Base-by-base conservation (phyloP, 345 rosid genomes). In the Microthlaspi erraticum region DNA sequence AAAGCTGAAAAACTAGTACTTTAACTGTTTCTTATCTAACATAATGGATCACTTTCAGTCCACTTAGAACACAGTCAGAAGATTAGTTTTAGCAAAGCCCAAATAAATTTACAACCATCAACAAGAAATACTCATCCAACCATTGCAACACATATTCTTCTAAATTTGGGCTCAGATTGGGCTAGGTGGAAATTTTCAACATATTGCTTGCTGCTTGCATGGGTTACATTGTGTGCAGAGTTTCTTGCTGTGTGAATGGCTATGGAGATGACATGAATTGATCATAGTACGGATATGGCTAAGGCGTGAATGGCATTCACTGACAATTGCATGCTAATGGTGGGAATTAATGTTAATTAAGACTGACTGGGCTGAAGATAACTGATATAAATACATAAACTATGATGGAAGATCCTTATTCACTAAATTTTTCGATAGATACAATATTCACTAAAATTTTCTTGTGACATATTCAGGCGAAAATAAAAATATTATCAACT, bases 11-110 rank as follows among this genome's bases (percentile, higher is more conserved):
- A 50, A 50, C 33, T 20, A 50, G 55, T 50, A 29, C 14, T 49
- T 6, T 13, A 43, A 5, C 6, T 51, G 56, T 29, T 29, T 52
- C 37, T 29, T 52, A n/a, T n/a, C n/a, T n/a, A 29, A 31, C 36
- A n/a, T n/a, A 31, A 55, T 55, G 13, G 43, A 34, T 55, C 43
- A 55, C 26, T 17, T 55, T 26, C 60, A 9, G 42, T 55, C 42
- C 42, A 56, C 17, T 34, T 10, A 26, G 60, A 55, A 17, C 33
- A 55, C 26, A 33, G 10, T 14, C 5, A 34, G 26, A 34, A 55
- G 29, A 56, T 34, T 12, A 34, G 17, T 17, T 34, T 34, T 16
- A 56, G 14, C 42, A 16, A 16, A 55, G 42, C 60, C 60, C 60
- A 54, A 54, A 54, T 14, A 33, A 20, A 33, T 7, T 10, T 26